Evolutionary conservation across 148 eudicot species (phyloP).

Genomic region (Arbutus unedo): DNA sequence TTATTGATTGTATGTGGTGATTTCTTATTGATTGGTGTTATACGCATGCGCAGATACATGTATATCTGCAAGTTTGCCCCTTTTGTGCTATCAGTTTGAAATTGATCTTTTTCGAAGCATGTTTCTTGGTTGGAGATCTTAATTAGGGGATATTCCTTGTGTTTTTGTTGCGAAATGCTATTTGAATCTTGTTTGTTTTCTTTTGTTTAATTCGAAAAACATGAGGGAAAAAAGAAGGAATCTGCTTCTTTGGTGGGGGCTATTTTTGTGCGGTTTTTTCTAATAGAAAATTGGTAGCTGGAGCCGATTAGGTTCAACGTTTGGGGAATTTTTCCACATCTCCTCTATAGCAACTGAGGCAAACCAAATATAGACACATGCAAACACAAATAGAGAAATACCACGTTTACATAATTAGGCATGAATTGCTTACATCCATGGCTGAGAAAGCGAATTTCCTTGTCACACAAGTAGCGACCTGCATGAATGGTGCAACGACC

Average conservation of each 20-base stretch:
- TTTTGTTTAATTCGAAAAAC: not conserved
- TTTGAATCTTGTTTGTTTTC: not conserved
- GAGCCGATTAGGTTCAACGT: not conserved
- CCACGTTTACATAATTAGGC: not conserved
- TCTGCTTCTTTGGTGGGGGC: not conserved
- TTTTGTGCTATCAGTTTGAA: not conserved
- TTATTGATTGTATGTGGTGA: conserved; percentile 6
- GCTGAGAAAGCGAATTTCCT: not conserved
- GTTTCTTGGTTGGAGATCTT: not conserved
- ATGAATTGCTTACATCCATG: not conserved
- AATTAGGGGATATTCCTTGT: not conserved
- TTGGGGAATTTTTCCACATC: not conserved
- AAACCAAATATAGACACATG: not conserved
- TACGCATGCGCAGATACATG: not conserved
- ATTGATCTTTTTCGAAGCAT: not conserved
- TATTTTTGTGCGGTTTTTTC: not conserved
- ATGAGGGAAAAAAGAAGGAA: not conserved
- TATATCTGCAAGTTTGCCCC: not conserved
- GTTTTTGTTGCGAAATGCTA: not conserved
- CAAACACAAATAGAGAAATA: not conserved
- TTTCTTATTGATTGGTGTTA: not conserved
- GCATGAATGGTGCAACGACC: no score
- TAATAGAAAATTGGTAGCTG: not conserved
- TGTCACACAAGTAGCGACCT: no score
- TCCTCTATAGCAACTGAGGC: not conserved